Conservation (phyloP, 2,329 filamentous ascomycete species). For the Arthroderma uncinatum region DNA sequence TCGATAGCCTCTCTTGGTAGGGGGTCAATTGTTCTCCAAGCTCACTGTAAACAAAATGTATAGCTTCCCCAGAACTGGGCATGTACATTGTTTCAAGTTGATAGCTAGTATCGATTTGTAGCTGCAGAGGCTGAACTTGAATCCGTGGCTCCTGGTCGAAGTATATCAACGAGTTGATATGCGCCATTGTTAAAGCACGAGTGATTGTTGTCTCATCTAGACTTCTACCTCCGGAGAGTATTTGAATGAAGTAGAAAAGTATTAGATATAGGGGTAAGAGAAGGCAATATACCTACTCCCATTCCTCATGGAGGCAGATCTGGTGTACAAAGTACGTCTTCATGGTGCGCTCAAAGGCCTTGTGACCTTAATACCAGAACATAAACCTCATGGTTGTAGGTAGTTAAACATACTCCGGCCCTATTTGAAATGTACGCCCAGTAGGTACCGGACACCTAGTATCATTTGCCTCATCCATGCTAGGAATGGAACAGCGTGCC, state of each 20-base stretch:
- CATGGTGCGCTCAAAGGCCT: not conserved
- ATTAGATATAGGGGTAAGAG: too few species aligned
- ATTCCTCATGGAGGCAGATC: not conserved
- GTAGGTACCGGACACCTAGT: too few species aligned
- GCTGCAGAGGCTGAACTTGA: not conserved
- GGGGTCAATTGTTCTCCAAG: not conserved
- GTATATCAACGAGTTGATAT: not conserved
- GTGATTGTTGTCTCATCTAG: not conserved
- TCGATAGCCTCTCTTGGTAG: not conserved
- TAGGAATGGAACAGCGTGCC: not conserved
- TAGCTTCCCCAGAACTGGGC: not conserved
- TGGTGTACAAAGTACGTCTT: not conserved
- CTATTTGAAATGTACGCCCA: constrained; percentile 1
- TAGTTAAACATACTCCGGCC: not conserved
- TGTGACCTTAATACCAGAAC: not conserved
- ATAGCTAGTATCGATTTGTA: not conserved
- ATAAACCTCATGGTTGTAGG: not conserved
- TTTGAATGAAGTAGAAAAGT: not conserved
- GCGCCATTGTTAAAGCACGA: not conserved
- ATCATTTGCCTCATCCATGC: not conserved
- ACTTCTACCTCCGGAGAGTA: not conserved
- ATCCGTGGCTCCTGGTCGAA: not conserved
- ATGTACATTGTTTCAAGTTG: not conserved
- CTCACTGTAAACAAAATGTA: not conserved
- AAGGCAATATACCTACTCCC: not conserved